A percentile compares a stretch with the other conserved stretches of the same genome.
Evolutionary conservation across 2,329 filamentous ascomycete genomes (phyloP).

Genomic region (Bipolaris victoriae): DNA sequence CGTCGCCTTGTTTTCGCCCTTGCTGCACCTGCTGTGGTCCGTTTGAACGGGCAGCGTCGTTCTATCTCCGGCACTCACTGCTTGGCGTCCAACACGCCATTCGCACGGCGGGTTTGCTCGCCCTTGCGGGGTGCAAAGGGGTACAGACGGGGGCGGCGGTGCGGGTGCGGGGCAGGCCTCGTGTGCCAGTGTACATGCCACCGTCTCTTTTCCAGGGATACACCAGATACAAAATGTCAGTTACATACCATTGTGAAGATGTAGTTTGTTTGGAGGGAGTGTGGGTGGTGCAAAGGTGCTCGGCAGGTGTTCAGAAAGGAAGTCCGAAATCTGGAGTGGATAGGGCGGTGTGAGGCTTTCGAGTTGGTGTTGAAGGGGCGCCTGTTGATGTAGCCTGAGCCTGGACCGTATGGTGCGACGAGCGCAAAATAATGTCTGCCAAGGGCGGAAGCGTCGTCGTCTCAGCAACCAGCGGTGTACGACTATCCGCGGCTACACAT

Average conservation of each 20-base stretch:
- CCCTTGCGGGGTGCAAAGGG: not conserved
- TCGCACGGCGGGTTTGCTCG: not conserved
- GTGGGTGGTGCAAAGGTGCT: not conserved
- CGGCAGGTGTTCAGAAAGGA: constrained; percentile 5
- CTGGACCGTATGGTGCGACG: constrained; percentile 32
- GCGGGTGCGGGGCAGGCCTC: not conserved
- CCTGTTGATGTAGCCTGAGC: constrained; percentile 31
- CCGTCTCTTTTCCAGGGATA: not conserved
- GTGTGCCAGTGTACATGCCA: not conserved
- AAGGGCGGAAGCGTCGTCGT: constrained; percentile 13
- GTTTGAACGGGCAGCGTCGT: constrained; percentile 17
- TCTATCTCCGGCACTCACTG: constrained; percentile 6
- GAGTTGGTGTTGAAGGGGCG: constrained; percentile 24
- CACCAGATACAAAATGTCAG: not conserved
- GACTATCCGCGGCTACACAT: not conserved
- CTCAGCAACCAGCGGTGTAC: constrained; percentile 18
- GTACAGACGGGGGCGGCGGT: not conserved
- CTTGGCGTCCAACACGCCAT: not conserved
- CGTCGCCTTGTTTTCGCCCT: constrained; percentile 17
- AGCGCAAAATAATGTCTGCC: constrained; percentile 32
- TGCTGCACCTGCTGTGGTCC: constrained; percentile 14
- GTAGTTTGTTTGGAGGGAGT: not conserved
- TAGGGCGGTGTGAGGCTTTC: constrained; percentile 16
- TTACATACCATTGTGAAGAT: constrained; percentile 31
- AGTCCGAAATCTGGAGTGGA: constrained; percentile 9